phyloP scores from a whole-genome alignment of 2,329 filamentous ascomycete genomes.

The Colletotrichum tanaceti region DNA sequence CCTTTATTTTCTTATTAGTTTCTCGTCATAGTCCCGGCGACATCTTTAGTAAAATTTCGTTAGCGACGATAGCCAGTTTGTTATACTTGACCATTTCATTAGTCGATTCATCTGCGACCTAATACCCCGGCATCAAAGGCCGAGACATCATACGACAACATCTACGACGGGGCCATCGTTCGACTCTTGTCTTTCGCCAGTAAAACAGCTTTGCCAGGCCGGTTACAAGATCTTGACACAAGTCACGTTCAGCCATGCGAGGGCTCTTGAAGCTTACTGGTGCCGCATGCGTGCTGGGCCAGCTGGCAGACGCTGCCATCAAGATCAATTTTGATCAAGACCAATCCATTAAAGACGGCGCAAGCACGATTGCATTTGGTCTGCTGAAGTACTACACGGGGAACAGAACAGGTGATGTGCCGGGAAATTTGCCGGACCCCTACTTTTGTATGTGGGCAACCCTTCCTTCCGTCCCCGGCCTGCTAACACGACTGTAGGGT shows the following conservation, averaged over 20 bases:
- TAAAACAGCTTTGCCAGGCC: background rate
- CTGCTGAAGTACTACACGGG: conserved; percentile 58
- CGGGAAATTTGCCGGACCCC: conserved; percentile 68
- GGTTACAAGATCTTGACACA: background rate
- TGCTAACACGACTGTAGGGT: conserved; percentile 65
- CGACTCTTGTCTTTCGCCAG: background rate
- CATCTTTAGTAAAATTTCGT: background rate
- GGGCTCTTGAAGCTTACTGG: conserved; percentile 30
- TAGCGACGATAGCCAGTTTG: background rate
- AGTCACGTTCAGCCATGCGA: conserved; percentile 9
- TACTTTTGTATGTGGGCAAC: conserved; percentile 71
- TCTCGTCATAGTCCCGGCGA: conserved; percentile 28
- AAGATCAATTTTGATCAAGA: conserved; percentile 31
- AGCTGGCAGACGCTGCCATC: conserved; percentile 27
- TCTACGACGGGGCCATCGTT: background rate
- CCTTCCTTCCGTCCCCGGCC: conserved; percentile 56
- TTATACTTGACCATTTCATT: conserved; percentile 13
- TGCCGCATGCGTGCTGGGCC: conserved; percentile 34
- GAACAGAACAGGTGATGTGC: conserved; percentile 68
- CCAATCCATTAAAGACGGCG: conserved; percentile 53
- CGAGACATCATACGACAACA: conserved; percentile 1
- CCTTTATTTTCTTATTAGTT: background rate
- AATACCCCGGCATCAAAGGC: background rate
- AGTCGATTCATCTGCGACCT: conserved; percentile 4
- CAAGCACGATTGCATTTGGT: conserved; percentile 53